Conservation (phyloP, 148 eudicot genomes). For the Camellia sinensis region DNA sequence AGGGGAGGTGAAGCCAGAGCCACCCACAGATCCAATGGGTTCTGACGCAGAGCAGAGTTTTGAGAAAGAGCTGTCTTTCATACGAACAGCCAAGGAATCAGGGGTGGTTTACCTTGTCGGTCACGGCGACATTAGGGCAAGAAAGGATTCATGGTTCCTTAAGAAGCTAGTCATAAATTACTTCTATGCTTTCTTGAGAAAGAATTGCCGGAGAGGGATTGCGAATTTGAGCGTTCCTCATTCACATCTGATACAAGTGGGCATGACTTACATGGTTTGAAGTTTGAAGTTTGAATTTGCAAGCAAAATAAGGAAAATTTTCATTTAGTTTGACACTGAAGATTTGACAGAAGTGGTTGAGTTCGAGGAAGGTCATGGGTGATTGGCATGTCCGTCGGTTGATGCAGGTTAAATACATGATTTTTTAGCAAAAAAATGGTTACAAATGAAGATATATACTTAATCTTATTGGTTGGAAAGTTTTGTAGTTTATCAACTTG, state of each 20-base stretch:
- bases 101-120: slow-evolving; percentile 98
- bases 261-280: slow-evolving; percentile 98
- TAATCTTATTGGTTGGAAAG: not conserved
- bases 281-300: slow-evolving; percentile 59
- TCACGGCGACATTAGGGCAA: slow-evolving; percentile 89
- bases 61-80: slow-evolving; percentile 81
- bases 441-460: slow-evolving; percentile 9
- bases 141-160: slow-evolving; percentile 91
- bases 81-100: slow-evolving; percentile 79
- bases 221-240: slow-evolving; percentile 92
- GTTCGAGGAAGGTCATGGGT: slow-evolving; percentile 5
- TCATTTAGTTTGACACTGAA: not conserved
- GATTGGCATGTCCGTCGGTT: not conserved
- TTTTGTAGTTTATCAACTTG: slow-evolving; percentile 15
- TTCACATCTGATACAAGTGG: slow-evolving; percentile 87
- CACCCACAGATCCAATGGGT: slow-evolving; percentile 23
- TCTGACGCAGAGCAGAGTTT: slow-evolving; percentile 74
- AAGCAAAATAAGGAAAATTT: not conserved
- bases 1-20: slow-evolving; percentile 34
- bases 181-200: slow-evolving; percentile 88
- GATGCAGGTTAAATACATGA: too few species aligned
- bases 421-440: not conserved
- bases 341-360: slow-evolving; percentile 3
- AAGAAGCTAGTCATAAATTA: slow-evolving; percentile 90
- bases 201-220: slow-evolving; percentile 81